Percentiles rank a stretch among this genome's conserved stretches.
Evolutionary conservation across 2,329 filamentous ascomycete species (phyloP).

Genomic region (Didymosphaeria variabile): DNA sequence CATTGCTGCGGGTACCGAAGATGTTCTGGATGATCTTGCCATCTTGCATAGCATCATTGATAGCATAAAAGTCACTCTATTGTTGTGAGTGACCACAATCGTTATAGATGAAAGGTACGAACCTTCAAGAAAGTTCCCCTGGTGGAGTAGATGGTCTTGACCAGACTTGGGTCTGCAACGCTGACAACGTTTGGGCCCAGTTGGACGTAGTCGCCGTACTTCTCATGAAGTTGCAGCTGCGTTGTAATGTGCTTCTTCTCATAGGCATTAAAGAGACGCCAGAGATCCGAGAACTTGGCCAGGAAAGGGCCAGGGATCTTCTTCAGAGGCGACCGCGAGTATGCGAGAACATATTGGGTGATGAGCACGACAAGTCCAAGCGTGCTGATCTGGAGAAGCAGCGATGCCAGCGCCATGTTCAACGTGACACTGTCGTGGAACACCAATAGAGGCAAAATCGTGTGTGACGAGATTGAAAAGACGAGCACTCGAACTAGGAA

Average conservation of each 20-base stretch:
- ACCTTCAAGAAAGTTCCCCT: constrained; percentile 45
- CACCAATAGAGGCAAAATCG: background rate
- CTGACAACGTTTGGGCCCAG: constrained; percentile 43
- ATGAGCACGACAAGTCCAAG: constrained; percentile 27
- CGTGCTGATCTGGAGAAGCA: constrained; percentile 26
- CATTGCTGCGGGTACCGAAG: constrained; percentile 45
- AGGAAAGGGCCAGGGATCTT: constrained; percentile 43
- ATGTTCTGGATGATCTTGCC: constrained; percentile 42
- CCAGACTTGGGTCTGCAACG: constrained; percentile 37
- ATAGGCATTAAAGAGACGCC: constrained; percentile 43
- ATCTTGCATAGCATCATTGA: constrained; percentile 46
- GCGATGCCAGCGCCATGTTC: constrained; percentile 24
- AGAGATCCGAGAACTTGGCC: constrained; percentile 45
- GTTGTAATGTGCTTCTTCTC: constrained; percentile 41
- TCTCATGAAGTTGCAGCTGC: constrained; percentile 38
- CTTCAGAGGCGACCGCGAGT: constrained; percentile 42
- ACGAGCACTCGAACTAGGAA: constrained; percentile 7
- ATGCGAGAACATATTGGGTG: constrained; percentile 32
- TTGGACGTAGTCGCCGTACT: constrained; percentile 40
- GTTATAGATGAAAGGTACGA: background rate
- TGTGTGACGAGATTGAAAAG: background rate
- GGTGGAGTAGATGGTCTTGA: constrained; percentile 46
- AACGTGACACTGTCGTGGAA: constrained; percentile 16
- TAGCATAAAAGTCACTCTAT: constrained; percentile 42
- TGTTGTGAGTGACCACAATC: background rate